Evolutionary conservation across 805 yeast species (phyloP).

Genomic region (Candida koratica): DNA sequence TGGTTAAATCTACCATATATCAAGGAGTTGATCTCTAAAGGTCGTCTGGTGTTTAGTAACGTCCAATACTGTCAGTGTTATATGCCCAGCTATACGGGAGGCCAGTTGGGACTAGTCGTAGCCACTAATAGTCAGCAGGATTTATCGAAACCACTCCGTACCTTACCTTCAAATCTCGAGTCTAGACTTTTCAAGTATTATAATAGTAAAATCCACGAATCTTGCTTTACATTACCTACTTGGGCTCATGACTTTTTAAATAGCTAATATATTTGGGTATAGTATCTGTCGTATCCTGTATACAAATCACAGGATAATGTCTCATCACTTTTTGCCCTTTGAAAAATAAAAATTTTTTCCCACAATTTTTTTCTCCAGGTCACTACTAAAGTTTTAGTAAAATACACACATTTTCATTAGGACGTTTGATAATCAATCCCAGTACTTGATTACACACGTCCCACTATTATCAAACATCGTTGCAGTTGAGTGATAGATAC

Average conservation of each 20-base stretch:
- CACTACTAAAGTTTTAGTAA: conserved; percentile 8
- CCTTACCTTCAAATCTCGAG: conserved; percentile 43
- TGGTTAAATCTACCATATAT: conserved; percentile 66
- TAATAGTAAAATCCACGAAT: conserved; percentile 58
- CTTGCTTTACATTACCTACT: conserved; percentile 74
- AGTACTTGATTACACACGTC: neutral
- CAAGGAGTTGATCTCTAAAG: conserved; percentile 43
- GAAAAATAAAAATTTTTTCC: conserved; percentile 5
- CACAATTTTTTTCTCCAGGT: conserved; percentile 6
- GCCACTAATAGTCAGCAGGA: conserved; percentile 57
- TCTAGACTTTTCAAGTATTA: conserved; percentile 56
- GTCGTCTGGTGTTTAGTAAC: conserved; percentile 52
- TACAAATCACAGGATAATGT: conserved; percentile 3
- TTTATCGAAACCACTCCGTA: conserved; percentile 51
- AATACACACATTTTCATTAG: conserved; percentile 4
- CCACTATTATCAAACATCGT: neutral
- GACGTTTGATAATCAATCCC: conserved; percentile 2
- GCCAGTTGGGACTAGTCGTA: conserved; percentile 76
- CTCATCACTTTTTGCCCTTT: conserved; percentile 2
- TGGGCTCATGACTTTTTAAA: conserved; percentile 55
- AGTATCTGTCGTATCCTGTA: neutral
- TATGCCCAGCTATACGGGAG: conserved; percentile 85
- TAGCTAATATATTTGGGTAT: neutral
- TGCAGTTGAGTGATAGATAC: no score
- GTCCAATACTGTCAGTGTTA: conserved; percentile 72